Conservation (phyloP, 2,329 filamentous ascomycete species). For the Triangularia verruculosa region DNA sequence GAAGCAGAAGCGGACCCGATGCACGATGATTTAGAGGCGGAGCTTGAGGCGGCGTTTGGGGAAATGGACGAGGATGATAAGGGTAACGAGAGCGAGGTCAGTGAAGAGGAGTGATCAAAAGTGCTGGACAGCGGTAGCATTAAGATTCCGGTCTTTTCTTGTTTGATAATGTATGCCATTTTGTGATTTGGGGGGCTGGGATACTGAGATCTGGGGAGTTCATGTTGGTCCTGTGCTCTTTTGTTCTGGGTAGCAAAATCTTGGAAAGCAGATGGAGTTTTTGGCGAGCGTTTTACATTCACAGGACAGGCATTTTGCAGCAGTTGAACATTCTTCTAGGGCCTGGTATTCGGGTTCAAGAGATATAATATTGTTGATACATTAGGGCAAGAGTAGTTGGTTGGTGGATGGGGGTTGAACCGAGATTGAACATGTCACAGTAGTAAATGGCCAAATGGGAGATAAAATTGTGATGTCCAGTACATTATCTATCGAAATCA, state of each 20-base stretch:
- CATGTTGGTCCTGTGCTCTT: not conserved
- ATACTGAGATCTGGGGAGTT: not conserved
- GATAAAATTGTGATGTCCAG: not conserved
- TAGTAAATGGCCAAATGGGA: not conserved
- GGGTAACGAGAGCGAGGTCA: constrained; percentile 61
- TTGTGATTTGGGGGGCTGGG: not conserved
- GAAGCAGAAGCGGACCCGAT: not conserved
- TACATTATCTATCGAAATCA: not conserved
- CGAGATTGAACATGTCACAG: not conserved
- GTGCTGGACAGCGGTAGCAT: not conserved
- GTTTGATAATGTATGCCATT: no score
- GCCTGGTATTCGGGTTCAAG: not conserved
- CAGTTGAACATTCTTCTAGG: not conserved
- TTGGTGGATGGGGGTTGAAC: not conserved
- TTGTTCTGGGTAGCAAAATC: not conserved
- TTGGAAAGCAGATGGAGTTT: not conserved
- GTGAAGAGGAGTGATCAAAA: constrained; percentile 58
- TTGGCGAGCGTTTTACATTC: not conserved
- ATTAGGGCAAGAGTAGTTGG: not conserved
- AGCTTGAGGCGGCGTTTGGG: constrained; percentile 53
- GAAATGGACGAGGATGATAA: constrained; percentile 31
- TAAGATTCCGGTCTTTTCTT: not conserved
- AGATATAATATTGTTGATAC: not conserved
- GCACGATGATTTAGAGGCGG: constrained; percentile 45
- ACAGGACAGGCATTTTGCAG: not conserved